Evolutionary conservation across 1,284 basidiomycete genomes (phyloP), one percentile per base, ranked within the genome.

Genomic region (Pyrrhoderma lamaoense): DNA sequence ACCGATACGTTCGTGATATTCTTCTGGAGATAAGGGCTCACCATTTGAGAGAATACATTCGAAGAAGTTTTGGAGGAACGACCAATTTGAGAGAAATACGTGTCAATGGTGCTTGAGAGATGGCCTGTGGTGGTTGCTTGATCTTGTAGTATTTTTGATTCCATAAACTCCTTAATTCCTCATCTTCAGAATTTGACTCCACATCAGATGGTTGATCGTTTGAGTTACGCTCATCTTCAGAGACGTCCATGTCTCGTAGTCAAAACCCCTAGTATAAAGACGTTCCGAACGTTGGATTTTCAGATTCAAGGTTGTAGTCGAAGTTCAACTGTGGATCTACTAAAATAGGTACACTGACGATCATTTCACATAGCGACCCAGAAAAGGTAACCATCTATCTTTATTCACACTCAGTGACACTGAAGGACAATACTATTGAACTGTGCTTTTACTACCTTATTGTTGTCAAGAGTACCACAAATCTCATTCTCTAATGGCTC

Each of bases 21-120:
- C 81, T 16, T 84, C 76, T 0, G 76, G 66, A 4, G 77, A 74
- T 37, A 89, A 71, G 0, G 90, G 86, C 11, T 79, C 73, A 88
- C 74, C 19, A 82, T 73, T 14, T 79, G 67, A 0, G 90, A 88
- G 64, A 90, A 90, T 44, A 88, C 76, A 60, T 83, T 83, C 53
- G 80, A 70, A 13, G 88, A 90, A 19, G 90, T 93, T 52, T 77
- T 76, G 0, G 79, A 67, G 13, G 82, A 74, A 37, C 82, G 74
- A 8, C 81, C 70, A 19, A 78, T 71, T 47, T 81, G 75, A 14
- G 76, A 72, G 63, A 96, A 91, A 68, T 93, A 96, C 13, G 81
- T 78, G 67, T 96, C 93, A 49, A 92, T 90, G 61, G 75, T 67
- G 14, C 83, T 75, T 46, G 73, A 70, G 14, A 44, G 53, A 21